Conservation (phyloP, 1,284 basidiomycete species). For the Ceratobasidium sp. region DNA sequence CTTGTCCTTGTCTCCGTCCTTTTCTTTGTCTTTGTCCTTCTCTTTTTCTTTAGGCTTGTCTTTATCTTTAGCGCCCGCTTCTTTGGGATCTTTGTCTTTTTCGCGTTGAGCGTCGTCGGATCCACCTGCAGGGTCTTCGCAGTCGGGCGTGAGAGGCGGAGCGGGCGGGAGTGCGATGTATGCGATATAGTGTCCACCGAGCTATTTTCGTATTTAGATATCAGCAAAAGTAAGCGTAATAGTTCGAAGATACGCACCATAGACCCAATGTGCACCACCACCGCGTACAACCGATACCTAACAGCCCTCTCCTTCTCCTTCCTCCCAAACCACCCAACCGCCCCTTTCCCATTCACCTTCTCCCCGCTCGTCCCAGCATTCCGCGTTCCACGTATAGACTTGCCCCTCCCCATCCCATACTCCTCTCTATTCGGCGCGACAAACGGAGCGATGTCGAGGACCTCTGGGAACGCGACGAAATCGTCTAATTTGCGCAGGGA, state of each 20-base stretch:
- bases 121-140: conserved; percentile 28
- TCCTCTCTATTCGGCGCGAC: conserved; percentile 85
- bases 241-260: conserved; percentile 77
- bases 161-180: conserved; percentile 76
- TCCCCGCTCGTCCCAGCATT: background rate
- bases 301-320: conserved; percentile 65
- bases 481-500: conserved; percentile 89
- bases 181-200: conserved; percentile 87
- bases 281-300: conserved; percentile 82
- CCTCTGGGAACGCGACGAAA: conserved; percentile 88
- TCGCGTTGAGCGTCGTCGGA: conserved; percentile 1
- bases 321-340: conserved; percentile 50
- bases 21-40: conserved; percentile 53
- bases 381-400: conserved; percentile 47
- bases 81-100: conserved; percentile 41
- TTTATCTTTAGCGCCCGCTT: conserved; percentile 47
- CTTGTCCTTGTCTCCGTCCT: conserved; percentile 46
- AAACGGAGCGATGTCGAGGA: conserved; percentile 87
- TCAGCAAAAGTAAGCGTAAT: background rate
- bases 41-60: conserved; percentile 5
- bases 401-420: conserved; percentile 62
- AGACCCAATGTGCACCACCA: conserved; percentile 91
- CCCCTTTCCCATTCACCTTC: conserved; percentile 10
- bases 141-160: conserved; percentile 48
- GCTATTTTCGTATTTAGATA: conserved; percentile 58